Conservation (phyloP, 352 stramenopile species). For the Phytophthora fragariae region DNA sequence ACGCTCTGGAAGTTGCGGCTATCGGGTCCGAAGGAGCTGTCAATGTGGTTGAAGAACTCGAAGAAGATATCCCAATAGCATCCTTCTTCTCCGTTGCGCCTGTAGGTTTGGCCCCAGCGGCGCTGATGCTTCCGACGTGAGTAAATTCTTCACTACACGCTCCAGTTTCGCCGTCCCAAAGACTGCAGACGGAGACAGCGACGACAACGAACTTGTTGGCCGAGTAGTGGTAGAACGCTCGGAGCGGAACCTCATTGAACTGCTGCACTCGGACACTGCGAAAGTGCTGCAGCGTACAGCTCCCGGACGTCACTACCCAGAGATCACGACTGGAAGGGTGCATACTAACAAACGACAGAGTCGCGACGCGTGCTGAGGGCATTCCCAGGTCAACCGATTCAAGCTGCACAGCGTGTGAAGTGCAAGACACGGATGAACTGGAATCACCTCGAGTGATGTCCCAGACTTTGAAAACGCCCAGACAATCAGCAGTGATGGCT, state of each 20-base stretch:
- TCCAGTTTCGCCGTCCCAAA: constrained; percentile 76
- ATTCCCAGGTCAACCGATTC: constrained; percentile 70
- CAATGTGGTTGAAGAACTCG: neutral
- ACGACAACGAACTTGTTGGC: constrained; percentile 78
- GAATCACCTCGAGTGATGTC: constrained; percentile 66
- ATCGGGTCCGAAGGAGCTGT: neutral
- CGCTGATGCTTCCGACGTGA: constrained; percentile 41
- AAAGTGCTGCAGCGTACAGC: constrained; percentile 64
- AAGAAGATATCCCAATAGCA: neutral
- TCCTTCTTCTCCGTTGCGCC: constrained; percentile 2
- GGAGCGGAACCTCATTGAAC: constrained; percentile 73
- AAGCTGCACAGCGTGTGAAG: constrained; percentile 65
- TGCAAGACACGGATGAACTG: constrained; percentile 31
- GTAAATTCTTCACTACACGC: constrained; percentile 65
- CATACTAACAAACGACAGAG: constrained; percentile 65
- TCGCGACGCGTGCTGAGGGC: constrained; percentile 62
- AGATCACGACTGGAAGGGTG: constrained; percentile 66
- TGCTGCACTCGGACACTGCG: constrained; percentile 67
- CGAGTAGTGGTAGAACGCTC: constrained; percentile 76
- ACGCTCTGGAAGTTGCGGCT: constrained; percentile 8
- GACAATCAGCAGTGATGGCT: constrained; percentile 80
- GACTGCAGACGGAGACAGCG: constrained; percentile 61
- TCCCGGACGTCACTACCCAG: constrained; percentile 59
- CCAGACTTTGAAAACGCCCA: constrained; percentile 88
- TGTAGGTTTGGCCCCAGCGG: neutral